phyloP scores from a whole-genome alignment of 2,329 filamentous ascomycete genomes.

The Elsinoe perseae region DNA sequence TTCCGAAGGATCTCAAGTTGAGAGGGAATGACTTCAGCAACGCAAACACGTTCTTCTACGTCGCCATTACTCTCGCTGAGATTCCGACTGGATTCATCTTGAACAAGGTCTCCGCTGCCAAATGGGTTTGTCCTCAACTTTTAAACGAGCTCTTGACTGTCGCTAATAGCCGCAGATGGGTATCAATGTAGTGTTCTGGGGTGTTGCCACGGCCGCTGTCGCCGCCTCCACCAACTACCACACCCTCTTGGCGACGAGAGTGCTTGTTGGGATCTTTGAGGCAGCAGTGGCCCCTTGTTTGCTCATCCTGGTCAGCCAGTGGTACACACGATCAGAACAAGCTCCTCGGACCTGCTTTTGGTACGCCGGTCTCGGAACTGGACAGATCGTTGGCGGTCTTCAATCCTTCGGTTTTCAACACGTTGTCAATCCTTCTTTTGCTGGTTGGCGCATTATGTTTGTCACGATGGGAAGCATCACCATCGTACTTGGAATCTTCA shows the following conservation, averaged over 20 bases:
- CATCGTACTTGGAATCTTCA: conserved; percentile 17
- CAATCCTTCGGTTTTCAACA: conserved; percentile 47
- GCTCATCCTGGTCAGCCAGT: conserved; percentile 57
- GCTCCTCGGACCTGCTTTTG: conserved; percentile 23
- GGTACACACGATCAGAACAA: conserved; percentile 57
- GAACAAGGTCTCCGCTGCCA: conserved; percentile 52
- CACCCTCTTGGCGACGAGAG: conserved; percentile 52
- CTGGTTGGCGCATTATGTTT: conserved; percentile 24
- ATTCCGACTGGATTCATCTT: conserved; percentile 49
- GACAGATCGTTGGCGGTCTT: conserved; percentile 63
- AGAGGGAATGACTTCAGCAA: conserved; percentile 55
- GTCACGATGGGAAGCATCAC: conserved; percentile 22
- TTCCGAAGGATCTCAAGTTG: conserved; percentile 48
- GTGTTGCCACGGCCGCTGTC: conserved; percentile 50
- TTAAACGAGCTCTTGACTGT: conserved; percentile 16
- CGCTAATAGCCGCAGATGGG: conserved; percentile 32
- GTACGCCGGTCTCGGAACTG: conserved; percentile 66
- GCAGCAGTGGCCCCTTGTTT: conserved; percentile 60
- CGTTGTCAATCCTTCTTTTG: conserved; percentile 20
- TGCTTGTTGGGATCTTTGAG: conserved; percentile 61
- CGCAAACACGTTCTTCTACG: conserved; percentile 55
- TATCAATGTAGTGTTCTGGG: conserved; percentile 57
- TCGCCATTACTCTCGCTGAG: conserved; percentile 53
- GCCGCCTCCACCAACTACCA: conserved; percentile 53
- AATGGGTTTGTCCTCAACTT: conserved; percentile 33